Evolutionary conservation across 2,329 filamentous ascomycete genomes (phyloP), one percentile per base, ranked within the genome.

Genomic region (Aphanoascus verrucosus): DNA sequence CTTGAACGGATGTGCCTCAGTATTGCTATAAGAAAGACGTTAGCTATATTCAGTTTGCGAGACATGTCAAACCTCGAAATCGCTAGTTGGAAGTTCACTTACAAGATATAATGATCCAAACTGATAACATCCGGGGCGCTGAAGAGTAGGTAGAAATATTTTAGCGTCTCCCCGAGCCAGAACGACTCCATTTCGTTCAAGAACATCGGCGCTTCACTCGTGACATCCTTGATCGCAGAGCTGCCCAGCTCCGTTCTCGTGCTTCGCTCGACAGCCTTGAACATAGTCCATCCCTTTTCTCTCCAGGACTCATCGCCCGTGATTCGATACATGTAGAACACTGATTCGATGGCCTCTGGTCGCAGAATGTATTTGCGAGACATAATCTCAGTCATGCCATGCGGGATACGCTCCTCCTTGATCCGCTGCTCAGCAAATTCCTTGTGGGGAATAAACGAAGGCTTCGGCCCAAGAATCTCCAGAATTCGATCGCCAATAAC

Each of bases 291-390:
- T 15, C 88, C 90, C 59, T 85, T 84, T 31, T 94, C 86, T 65
- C 85, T 83, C 77, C 87, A 89, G 4, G 71, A 68, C 1, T 77
- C 70, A 58, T 93, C 85, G 48, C 88, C 89, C 0, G 88, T 94
- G 68, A 94, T 88, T 64, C 89, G 86, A 72, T 93, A 93, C 76
- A 94, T 85, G 71, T 90, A 86, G 77, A 88, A 94, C 9, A 94
- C 83, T 0, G 84, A 88, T 63, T 94, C 88, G 61, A 94, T 89
- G 1, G 86, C 87, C 72, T 94, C 88, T 23, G 88, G 87, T 15
- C 85, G 86, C 58, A 62, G 46, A 15, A 59, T 62, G 23, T 59
- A 62, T 49, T 71, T 58, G 2, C 67, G 62, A 9, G 61, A 61
- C 1, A 59, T 58, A 38, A 75, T 68, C 32, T 64, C 64, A 8